A percentile compares a stretch with the other conserved stretches of the same genome.
phyloP scores from a whole-genome alignment of 257 asterid species.

The Asclepias syriaca region DNA sequence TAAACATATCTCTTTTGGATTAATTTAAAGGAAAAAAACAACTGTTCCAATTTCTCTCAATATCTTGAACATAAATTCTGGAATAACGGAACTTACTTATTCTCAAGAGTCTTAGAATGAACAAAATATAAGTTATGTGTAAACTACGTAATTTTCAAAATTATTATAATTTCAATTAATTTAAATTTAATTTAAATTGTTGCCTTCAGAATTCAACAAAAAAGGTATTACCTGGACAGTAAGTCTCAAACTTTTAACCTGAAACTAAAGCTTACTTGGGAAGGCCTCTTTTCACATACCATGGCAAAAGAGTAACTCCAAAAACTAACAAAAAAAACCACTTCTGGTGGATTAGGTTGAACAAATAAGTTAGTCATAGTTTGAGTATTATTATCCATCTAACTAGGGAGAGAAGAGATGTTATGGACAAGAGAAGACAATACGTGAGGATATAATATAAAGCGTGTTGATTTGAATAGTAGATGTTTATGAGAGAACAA shows the following conservation, averaged over 20 bases:
- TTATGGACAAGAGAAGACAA: not conserved
- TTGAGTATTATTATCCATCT: not conserved
- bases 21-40: too few species aligned
- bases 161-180: too few species aligned
- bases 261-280: too few species aligned
- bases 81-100: too few species aligned
- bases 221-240: too few species aligned
- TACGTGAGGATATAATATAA: not conserved
- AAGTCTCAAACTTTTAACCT: too few species aligned
- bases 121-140: too few species aligned
- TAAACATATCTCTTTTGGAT: not conserved
- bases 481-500: not conserved
- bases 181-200: too few species aligned
- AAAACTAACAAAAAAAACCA: not conserved
- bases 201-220: too few species aligned
- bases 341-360: constrained; percentile 39
- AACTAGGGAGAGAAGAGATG: not conserved
- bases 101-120: too few species aligned
- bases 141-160: too few species aligned
- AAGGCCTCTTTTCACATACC: not conserved
- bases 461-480: not conserved
- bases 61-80: not conserved
- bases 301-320: not conserved
- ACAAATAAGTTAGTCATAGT: constrained; percentile 18
- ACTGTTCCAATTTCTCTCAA: not conserved